phyloP scores from a whole-genome alignment of 257 asterid genomes.

The Ilex asprella region DNA sequence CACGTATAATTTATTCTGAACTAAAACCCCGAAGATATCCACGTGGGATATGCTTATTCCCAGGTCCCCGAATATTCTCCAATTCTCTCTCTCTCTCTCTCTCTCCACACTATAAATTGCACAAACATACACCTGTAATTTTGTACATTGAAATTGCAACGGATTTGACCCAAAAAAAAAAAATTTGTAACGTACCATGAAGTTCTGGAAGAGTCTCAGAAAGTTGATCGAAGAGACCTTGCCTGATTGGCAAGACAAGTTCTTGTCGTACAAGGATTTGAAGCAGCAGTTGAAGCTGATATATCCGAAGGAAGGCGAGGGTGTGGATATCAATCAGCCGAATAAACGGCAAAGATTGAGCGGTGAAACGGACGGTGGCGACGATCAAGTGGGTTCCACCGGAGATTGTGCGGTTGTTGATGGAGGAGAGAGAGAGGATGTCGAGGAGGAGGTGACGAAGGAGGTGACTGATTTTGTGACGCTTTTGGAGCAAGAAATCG shows the following conservation, averaged over 20 bases:
- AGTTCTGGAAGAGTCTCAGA: constrained; percentile 28
- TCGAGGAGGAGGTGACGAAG: neutral
- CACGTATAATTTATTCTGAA: no score
- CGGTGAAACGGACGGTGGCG: constrained; percentile 4
- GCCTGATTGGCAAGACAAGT: constrained; percentile 36
- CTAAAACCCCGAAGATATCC: neutral
- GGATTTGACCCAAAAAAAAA: no score
- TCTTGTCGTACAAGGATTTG: constrained; percentile 30
- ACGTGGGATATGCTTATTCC: neutral
- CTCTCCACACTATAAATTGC: no score
- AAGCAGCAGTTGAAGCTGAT: constrained; percentile 29
- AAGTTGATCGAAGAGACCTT: constrained; percentile 24
- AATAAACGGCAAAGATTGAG: constrained; percentile 15
- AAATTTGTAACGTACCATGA: constrained; percentile 10
- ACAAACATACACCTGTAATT: no score
- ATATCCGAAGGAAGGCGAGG: constrained; percentile 16
- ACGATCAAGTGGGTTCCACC: neutral
- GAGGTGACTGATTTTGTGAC: constrained; percentile 29
- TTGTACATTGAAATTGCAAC: no score
- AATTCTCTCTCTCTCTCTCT: no score
- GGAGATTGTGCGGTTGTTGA: neutral
- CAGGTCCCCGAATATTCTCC: neutral
- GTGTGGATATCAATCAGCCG: constrained; percentile 5
- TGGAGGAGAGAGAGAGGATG: neutral
- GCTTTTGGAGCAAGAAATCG: constrained; percentile 35